Base-by-base conservation (phyloP, 2,329 filamentous ascomycete genomes). In the Cytospora leucostoma region DNA sequence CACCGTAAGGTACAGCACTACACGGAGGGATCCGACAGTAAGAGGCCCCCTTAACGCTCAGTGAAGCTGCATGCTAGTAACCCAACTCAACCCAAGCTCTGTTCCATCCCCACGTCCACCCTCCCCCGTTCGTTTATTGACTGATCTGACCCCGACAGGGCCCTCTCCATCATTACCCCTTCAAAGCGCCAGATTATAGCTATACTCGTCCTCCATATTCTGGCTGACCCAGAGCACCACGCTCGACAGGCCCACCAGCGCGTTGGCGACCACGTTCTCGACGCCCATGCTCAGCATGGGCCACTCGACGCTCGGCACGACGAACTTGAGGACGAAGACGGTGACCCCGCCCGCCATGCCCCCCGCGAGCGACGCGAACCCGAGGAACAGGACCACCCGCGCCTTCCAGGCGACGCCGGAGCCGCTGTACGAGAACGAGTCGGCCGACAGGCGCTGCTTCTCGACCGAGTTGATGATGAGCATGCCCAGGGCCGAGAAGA, bases 181-280 rank as follows among this genome's bases (percentile, higher is more conserved):
- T 76, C 74, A 88, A 67, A 89, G 78, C 65, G 86, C 81, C 68
- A 89, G 75, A 74, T 88, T 89, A 75, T 89, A 89, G 54, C 85
- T 82, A 70, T 89, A 89, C 75, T 89, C 87, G 70, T 89, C 87
- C 78, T 89, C 87, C 84, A 89, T 88, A 70, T 89, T 89, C 79
- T 89, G 87, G 76, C 83, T 87, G 61, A 89, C 76, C 87, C 87
- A 89, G 50, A 89, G 80, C 65, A 88, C 82, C 55, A 88, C 85
- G 27, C 83, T 84, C 75, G 85, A 87, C 61, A 87, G 72, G 59
- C 86, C 86, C 61, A 89, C 85, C 40, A 88, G 76, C 33, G 78
- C 85, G 75, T 89, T 89, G 67, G 85, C 84, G 40, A 88, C 78
- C n/a, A 89, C 79, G 67, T 88, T 88, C 76, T 87, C 84, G 62